Base-by-base conservation (phyloP, 1,139 yeast genomes). In the Wickerhamomyces sp. region DNA sequence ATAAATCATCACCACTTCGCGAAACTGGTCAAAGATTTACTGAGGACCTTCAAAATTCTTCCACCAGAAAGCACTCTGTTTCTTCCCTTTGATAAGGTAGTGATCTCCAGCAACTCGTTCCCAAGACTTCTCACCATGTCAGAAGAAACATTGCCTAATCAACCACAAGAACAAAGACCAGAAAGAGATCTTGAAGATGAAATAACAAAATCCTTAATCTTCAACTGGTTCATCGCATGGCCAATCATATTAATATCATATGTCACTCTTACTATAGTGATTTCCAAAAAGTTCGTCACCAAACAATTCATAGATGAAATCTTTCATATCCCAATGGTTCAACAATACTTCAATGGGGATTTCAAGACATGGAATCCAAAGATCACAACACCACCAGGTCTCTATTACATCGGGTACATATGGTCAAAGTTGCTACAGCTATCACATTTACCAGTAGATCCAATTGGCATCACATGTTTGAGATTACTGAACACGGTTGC, bases 331-430 rank as follows among this genome's bases (percentile, higher is more conserved):
- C 79, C 83, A 8, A 98, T 93, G 66, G 82, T 95, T 13, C 72
- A 78, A 47, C 71, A 69, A 34, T 91, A 86, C 60, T 78, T 89
- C 50, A 56, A 65, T 1, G 84, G 84, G 11, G 68, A 78, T 41
- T 89, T 82, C 66, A 49, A 53, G 13, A 59, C 69, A 1, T 93
- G 98, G 97, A 93, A 93, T 62, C 73, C 81, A 34, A 93, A 91
- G 61, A 89, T 94, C 61, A 93, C 99, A 4, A 93, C 99, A 0
- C 99, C 99, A 2, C 99, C 99, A 1, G 99, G 99, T 0, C 68
- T 93, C 34, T 93, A 93, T 59, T 52, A 75, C 10, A 58, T 90
- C 10, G 95, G 91, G 1, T 75, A 73, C 51, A 44, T 66, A 6
- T 79, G 58, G 63, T 75, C 40, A 64, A 72, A 48, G 27, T 66